These are phyloP conservation scores for Acacia melanoxylon DNA, from an alignment of 306 rosid species.

Conservation along the genomic window DNA sequence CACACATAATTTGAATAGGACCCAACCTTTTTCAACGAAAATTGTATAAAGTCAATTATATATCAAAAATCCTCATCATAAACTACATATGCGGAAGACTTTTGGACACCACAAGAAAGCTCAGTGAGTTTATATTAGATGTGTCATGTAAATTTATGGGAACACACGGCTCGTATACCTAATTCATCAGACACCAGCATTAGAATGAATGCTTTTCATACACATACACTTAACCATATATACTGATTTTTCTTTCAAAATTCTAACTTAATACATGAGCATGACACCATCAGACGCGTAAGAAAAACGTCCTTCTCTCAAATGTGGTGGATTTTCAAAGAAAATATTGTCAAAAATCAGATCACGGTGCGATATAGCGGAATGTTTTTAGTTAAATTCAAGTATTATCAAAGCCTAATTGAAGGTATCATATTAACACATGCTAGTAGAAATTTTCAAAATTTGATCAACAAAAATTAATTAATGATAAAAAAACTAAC, in stretches of 20 bases:
- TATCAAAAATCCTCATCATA: neutral
- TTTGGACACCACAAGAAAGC: neutral
- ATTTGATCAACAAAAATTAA: neutral
- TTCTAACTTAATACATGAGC: neutral
- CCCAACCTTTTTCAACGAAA: neutral
- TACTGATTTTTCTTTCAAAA: neutral
- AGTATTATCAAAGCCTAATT: no score
- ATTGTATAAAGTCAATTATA: neutral
- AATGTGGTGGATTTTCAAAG: neutral
- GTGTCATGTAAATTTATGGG: neutral
- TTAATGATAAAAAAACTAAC: neutral
- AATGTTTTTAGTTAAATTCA: no score
- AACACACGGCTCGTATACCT: neutral
- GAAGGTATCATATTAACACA: no score
- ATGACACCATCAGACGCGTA: slow-evolving; percentile 4
- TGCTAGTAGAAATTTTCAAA: neutral
- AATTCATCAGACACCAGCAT: neutral
- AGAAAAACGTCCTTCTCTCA: neutral
- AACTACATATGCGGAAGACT: neutral
- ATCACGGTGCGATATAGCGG: neutral
- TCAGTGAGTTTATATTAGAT: neutral
- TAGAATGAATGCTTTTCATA: slow-evolving; percentile 26
- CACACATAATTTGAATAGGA: neutral
- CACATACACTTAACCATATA: neutral
- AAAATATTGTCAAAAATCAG: neutral